Percentiles rank a stretch among this genome's conserved stretches.
Evolutionary conservation across 306 rosid species (phyloP).

Genomic region (Pyrus bretschneideri): DNA sequence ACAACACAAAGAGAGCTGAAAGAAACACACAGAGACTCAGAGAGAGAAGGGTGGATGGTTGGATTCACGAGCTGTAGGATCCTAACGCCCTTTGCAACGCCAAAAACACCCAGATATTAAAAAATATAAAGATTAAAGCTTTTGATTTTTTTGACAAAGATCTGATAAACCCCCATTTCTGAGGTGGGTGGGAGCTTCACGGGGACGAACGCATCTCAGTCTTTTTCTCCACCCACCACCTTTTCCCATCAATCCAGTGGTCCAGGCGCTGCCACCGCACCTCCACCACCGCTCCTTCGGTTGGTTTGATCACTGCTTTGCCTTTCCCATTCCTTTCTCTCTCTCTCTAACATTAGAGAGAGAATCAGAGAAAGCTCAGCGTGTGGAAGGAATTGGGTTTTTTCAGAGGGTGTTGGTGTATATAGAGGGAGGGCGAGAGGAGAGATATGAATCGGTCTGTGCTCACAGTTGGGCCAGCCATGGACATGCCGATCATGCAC

Average conservation of each 20-base stretch:
- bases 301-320: conserved; percentile 2
- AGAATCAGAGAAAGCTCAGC: not conserved
- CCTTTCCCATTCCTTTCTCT: not conserved
- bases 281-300: conserved; percentile 6
- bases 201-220: conserved; percentile 47
- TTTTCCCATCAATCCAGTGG: conserved; percentile 27
- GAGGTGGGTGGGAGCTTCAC: conserved; percentile 65
- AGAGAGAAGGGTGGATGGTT: not conserved
- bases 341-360: conserved; percentile 3
- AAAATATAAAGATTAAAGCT: not conserved
- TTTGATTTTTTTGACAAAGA: not conserved
- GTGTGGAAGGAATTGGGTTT: conserved; percentile 9
- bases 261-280: conserved; percentile 34
- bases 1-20: not conserved
- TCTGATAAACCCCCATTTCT: conserved; percentile 13
- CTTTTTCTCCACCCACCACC: conserved; percentile 45
- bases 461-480: conserved; percentile 55
- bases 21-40: not conserved
- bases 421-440: not conserved
- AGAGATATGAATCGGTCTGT: conserved; percentile 51
- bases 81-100: conserved; percentile 24
- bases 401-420: conserved; percentile 8
- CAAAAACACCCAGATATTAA: not conserved
- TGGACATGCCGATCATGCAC: conserved; percentile 93
- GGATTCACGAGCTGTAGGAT: conserved; percentile 40